Base-by-base conservation (phyloP, 164 flowering plant genomes). In the Vitis vinifera region DNA sequence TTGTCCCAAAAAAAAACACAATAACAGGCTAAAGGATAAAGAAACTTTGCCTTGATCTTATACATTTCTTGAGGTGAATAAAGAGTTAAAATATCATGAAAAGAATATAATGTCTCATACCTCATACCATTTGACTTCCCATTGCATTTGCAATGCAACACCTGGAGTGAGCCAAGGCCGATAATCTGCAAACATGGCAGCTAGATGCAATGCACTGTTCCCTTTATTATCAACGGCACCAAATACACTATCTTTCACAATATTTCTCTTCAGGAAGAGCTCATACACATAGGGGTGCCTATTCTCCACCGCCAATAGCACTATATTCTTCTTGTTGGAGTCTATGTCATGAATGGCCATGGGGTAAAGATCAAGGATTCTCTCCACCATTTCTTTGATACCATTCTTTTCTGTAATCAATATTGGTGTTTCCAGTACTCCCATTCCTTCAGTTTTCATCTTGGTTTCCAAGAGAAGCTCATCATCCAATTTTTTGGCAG, bases 101-200 rank as follows among this genome's bases (percentile, higher is more conserved):
- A 51, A 3, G 13, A 51, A 53, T 53, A 13, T 53, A 53, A 13
- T 53, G n/a, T 31, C 37, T 6, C 51, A 37, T 63, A 83, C 88
- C 88, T 83, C 52, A 55, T 63, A 83, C 89, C 89, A 86, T 71
- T 77, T 83, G 69, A 76, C 59, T 67, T 85, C 85, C 83, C 84
- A 83, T 62, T 80, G 85, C 86, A 85, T 80, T 61, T 83, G 84
- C 48, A 83, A 47, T 3, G 89, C 85, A 48, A 81, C 78, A 0
- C 85, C 87, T 7, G 85, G 82, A 58, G 79, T 80, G 8, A 57
- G 79, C 88, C 89, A 80, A 3, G 89, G 89, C 27, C 65, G 55
- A 19, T 82, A 15, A 7, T 63, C 56, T 48, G 77, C 78, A 0
- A 75, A 50, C 44, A 10, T 74, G 1, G 84, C 86, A 0, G 87